Base-by-base conservation (phyloP, 2,329 filamentous ascomycete genomes). In the Microcera coccophila region DNA sequence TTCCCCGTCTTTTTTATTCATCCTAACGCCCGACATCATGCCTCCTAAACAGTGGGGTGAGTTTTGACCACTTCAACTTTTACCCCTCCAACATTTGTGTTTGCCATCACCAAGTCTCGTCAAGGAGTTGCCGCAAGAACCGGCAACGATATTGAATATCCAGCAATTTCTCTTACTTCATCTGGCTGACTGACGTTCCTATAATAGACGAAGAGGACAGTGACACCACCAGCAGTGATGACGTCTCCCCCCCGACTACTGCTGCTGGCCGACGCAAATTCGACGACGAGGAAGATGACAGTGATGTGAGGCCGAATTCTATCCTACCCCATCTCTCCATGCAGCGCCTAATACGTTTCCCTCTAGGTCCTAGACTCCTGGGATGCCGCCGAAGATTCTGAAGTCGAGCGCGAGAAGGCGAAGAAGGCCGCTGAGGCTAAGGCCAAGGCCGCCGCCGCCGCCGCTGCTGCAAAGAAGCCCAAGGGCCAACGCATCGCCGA, bases 321-420 rank as follows among this genome's bases (percentile, higher is more conserved):
- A 32, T 15, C 7, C 15, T 7, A 32, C 34, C n/a, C 20, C 21
- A 42, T 42, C 16, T 19, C 18, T 8, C 33, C 16, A 9, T 32
- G 33, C 33, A 9, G 18, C 8, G 24, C 49, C 38, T 29, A 32
- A n/a, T 26, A 2, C 26, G 18, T n/a, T 16, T 20, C 33, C 15
- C 16, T 4, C 14, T 52, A 95, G 85, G 88, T 97, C 44, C 80
- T 96, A 62, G 93, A 98, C 47, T 91, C 88, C 24, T 98, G 93
- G 93, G 90, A 97, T 61, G 91, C 88, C 45, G 90, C 87, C 56
- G 93, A 97, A 62, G 93, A 98, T 72, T 95, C 90, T 49, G 93
- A 98, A 61, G 91, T 84, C 58, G 93, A 98, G 74, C 87, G 90
- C 60, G 90, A 96, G 70, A 98, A 97, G 76, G 87, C 81, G 20